Percentiles rank a stretch among this genome's conserved stretches.
phyloP scores from a whole-genome alignment of 2,329 filamentous ascomycete species.

The Ceratocystis destructans region DNA sequence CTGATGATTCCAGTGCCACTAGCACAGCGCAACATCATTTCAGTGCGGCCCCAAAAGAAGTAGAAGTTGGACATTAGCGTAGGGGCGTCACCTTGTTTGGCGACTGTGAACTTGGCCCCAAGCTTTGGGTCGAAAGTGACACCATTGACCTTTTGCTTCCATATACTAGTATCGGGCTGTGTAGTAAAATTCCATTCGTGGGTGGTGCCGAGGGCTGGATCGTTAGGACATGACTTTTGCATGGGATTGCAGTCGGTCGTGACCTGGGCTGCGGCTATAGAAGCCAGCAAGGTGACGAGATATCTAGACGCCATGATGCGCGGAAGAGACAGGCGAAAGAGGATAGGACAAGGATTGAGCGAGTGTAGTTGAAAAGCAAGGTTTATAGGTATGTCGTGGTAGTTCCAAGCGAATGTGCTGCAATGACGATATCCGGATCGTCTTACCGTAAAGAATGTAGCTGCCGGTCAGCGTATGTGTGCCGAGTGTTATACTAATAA shows the following conservation, averaged over 20 bases:
- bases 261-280: conserved; percentile 52
- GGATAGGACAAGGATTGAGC: not conserved
- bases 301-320: not conserved
- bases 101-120: conserved; percentile 62
- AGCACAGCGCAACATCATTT: conserved; percentile 65
- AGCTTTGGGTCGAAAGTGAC: conserved; percentile 45
- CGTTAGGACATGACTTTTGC: conserved; percentile 52
- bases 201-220: conserved; percentile 55
- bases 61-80: conserved; percentile 70
- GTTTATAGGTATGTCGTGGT: not conserved
- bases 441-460: too few relatives aligned
- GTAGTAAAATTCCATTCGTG: conserved; percentile 52
- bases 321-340: not conserved
- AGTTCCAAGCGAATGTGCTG: not conserved
- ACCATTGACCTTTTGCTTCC: conserved; percentile 53
- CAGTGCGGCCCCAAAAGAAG: conserved; percentile 72
- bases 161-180: conserved; percentile 45
- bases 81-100: conserved; percentile 56
- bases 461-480: not conserved
- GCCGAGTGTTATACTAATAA: not conserved
- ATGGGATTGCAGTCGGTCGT: conserved; percentile 65
- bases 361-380: not conserved
- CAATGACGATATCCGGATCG: conserved; percentile 1
- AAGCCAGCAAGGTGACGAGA: conserved; percentile 23
- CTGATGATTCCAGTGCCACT: conserved; percentile 63